phyloP scores from a whole-genome alignment of 2,329 filamentous ascomycete genomes.

The Triangularia verruculosa region DNA sequence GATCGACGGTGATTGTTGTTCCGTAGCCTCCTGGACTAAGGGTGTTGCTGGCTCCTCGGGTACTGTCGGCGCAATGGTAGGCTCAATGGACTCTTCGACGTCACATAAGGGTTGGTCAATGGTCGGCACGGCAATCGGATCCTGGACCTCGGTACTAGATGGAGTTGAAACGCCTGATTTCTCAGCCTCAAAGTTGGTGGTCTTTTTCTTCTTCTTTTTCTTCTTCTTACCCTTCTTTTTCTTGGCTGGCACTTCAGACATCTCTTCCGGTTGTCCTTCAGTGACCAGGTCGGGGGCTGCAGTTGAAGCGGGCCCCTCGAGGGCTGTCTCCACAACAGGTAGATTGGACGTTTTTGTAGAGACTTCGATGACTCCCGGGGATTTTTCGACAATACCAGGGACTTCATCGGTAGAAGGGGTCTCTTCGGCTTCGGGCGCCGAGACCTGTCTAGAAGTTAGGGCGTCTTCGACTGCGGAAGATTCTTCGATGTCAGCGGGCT shows the following conservation, averaged over 20 bases:
- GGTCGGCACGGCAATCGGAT: neutral
- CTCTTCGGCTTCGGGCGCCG: neutral
- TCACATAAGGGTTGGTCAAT: neutral
- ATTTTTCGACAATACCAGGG: neutral
- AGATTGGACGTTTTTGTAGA: neutral
- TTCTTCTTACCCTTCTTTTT: conserved; percentile 32
- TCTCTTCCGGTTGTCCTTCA: neutral
- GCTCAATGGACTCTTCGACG: neutral
- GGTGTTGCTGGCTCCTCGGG: neutral
- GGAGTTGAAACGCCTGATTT: neutral
- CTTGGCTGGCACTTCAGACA: conserved; percentile 28
- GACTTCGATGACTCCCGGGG: no score
- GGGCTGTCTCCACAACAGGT: neutral
- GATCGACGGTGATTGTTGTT: neutral
- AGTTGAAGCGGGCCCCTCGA: neutral
- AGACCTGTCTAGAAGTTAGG: neutral
- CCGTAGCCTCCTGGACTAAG: neutral
- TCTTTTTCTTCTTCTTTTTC: conserved; percentile 31
- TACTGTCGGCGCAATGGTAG: neutral
- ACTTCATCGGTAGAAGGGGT: no score
- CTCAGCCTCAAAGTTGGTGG: conserved; percentile 6
- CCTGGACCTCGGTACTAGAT: no score
- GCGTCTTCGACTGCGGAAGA: neutral
- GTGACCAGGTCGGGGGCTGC: neutral
- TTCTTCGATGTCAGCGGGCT: neutral